Evolutionary conservation across 768 basidiomycete species (phyloP).

Genomic region (Thelephora aurantiotincta): DNA sequence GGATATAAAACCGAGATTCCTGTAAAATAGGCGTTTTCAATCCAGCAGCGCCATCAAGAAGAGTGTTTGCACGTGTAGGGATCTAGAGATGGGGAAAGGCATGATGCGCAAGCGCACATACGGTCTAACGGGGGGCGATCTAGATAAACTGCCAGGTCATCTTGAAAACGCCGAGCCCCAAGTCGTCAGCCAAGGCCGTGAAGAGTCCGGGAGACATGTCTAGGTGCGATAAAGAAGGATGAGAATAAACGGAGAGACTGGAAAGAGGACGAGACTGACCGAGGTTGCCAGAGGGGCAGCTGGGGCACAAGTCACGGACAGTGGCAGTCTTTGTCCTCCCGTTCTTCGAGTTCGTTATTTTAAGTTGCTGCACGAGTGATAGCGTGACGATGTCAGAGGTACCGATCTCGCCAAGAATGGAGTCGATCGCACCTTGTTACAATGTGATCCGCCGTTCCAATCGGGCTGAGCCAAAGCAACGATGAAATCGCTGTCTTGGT

Average conservation of each 20-base stretch:
- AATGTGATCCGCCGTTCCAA: conserved; percentile 42
- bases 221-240: conserved; percentile 12
- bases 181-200: conserved; percentile 25
- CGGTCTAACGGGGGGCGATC: not conserved
- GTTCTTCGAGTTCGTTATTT: conserved; percentile 44
- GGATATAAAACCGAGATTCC: no score
- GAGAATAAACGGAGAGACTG: no score
- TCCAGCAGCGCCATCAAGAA: no score
- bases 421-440: conserved; percentile 36
- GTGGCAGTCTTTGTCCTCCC: conserved; percentile 31
- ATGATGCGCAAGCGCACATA: no score
- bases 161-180: not conserved
- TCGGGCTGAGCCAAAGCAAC: conserved; percentile 45
- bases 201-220: conserved; percentile 60
- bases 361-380: conserved; percentile 32
- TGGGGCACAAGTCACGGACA: conserved; percentile 43
- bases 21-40: no score
- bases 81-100: no score
- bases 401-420: not conserved
- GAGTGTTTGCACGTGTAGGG: no score
- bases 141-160: not conserved
- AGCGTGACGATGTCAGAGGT: not conserved
- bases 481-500: conserved; percentile 36
- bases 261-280: conserved; percentile 26
- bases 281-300: conserved; percentile 37